phyloP scores from a whole-genome alignment of 352 stramenopile species.

The Phytophthora pseudosyringae region DNA sequence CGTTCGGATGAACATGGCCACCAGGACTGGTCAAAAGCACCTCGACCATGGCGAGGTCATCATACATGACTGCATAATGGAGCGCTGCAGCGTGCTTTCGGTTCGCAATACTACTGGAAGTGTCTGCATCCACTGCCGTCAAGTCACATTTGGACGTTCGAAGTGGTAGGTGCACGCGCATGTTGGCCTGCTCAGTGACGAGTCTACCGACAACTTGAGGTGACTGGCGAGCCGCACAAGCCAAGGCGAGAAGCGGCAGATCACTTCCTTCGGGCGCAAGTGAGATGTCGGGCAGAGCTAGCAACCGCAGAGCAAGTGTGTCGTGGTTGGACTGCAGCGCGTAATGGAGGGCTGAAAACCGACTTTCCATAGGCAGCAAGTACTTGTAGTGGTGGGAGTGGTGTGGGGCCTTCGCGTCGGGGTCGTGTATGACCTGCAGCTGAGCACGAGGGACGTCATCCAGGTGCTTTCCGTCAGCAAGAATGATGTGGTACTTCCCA shows the following conservation, averaged over 20 bases:
- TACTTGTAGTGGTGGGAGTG: conserved; percentile 43
- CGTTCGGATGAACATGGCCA: conserved; percentile 57
- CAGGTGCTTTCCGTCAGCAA: conserved; percentile 54
- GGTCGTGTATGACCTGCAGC: conserved; percentile 31
- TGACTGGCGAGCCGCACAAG: conserved; percentile 55
- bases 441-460: conserved; percentile 45
- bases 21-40: conserved; percentile 39
- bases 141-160: conserved; percentile 35
- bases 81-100: conserved; percentile 61
- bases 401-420: not conserved
- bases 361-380: conserved; percentile 52
- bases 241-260: conserved; percentile 58
- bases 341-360: conserved; percentile 69
- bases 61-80: conserved; percentile 74
- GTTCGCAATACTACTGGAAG: conserved; percentile 29
- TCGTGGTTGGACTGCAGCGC: conserved; percentile 58
- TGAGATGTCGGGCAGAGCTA: conserved; percentile 39
- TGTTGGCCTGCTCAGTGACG: conserved; percentile 56
- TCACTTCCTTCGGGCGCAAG: conserved; percentile 59
- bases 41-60: conserved; percentile 48
- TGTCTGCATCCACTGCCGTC: conserved; percentile 15
- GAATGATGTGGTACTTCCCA: conserved; percentile 64
- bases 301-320: conserved; percentile 37
- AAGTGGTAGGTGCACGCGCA: conserved; percentile 66
- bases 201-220: conserved; percentile 49